Evolutionary conservation across 1,284 basidiomycete species (phyloP).

Genomic region (Irpex rosettiformis): DNA sequence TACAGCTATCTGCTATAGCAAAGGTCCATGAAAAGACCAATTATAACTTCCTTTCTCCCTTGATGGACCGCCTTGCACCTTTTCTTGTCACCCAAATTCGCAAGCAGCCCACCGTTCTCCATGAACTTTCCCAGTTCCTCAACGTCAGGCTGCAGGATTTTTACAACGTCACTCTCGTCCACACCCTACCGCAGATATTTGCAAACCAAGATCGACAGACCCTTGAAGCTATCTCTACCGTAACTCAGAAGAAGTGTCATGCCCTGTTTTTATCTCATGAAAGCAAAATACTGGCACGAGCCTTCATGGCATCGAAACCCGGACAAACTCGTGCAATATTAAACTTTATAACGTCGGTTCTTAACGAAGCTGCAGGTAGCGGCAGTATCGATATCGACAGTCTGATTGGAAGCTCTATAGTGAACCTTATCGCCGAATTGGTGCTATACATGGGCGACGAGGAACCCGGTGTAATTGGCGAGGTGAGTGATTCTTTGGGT

Average conservation of each 20-base stretch:
- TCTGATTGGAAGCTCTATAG: conserved; percentile 62
- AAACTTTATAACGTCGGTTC: conserved; percentile 55
- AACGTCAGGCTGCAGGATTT: conserved; percentile 57
- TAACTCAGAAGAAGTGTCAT: conserved; percentile 45
- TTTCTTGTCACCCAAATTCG: conserved; percentile 61
- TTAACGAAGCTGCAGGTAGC: conserved; percentile 35
- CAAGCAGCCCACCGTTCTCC: conserved; percentile 54
- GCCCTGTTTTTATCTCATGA: conserved; percentile 60
- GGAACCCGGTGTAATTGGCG: conserved; percentile 38
- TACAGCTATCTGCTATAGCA: conserved; percentile 58
- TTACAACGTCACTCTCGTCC: conserved; percentile 60
- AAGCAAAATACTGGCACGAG: conserved; percentile 66
- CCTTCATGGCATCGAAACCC: conserved; percentile 60
- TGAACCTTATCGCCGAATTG: conserved; percentile 71
- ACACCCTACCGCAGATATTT: conserved; percentile 73
- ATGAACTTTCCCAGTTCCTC: conserved; percentile 64
- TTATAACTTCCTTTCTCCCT: conserved; percentile 69
- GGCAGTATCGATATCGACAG: conserved; percentile 43
- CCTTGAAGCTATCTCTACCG: conserved; percentile 41
- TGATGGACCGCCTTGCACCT: conserved; percentile 66
- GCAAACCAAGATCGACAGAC: conserved; percentile 49
- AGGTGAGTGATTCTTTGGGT: conserved; percentile 34
- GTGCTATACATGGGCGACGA: conserved; percentile 75
- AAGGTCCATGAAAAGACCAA: conserved; percentile 61
- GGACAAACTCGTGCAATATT: conserved; percentile 55